These are phyloP conservation scores for Cryomyces minteri DNA, from an alignment of 495 filamentous ascomycete species.

Conservation along the genomic window DNA sequence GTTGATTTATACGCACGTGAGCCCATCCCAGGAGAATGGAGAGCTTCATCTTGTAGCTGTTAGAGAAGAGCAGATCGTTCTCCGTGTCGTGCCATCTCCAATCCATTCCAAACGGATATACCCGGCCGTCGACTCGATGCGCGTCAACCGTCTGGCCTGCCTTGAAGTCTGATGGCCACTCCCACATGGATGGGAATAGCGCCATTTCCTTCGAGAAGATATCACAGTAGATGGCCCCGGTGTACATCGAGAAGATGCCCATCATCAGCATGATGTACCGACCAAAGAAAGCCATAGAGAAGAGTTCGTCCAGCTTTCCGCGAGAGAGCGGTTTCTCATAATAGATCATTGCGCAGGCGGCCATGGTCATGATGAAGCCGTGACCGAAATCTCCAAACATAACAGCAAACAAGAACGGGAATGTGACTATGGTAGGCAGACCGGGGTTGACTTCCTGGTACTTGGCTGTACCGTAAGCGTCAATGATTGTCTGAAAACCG, in stretches of 20 bases:
- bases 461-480: slow-evolving; percentile 92
- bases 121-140: slow-evolving; percentile 46
- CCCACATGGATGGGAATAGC: slow-evolving; percentile 76
- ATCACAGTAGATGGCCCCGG: slow-evolving; percentile 95
- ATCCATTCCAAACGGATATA: slow-evolving; percentile 90
- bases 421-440: slow-evolving; percentile 84
- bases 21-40: slow-evolving; percentile 90
- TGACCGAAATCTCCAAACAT: slow-evolving; percentile 98
- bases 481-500: slow-evolving; percentile 96
- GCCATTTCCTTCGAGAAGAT: slow-evolving; percentile 85
- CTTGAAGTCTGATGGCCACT: slow-evolving; percentile 53
- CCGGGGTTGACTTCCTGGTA: slow-evolving; percentile 96
- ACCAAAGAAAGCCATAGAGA: slow-evolving; percentile 96
- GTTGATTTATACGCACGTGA: slow-evolving; percentile 47
- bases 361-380: slow-evolving; percentile 64
- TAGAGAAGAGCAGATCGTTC: slow-evolving; percentile 82
- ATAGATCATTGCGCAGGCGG: slow-evolving; percentile 81
- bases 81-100: slow-evolving; percentile 94
- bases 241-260: slow-evolving; percentile 93
- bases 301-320: slow-evolving; percentile 83
- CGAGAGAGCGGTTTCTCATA: slow-evolving; percentile 71
- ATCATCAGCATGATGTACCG: slow-evolving; percentile 98
- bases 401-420: slow-evolving; percentile 95
- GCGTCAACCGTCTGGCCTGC: slow-evolving; percentile 41
- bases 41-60: slow-evolving; percentile 99